phyloP scores from a whole-genome alignment of 805 yeast species.

The Zygoascus tannicola region DNA sequence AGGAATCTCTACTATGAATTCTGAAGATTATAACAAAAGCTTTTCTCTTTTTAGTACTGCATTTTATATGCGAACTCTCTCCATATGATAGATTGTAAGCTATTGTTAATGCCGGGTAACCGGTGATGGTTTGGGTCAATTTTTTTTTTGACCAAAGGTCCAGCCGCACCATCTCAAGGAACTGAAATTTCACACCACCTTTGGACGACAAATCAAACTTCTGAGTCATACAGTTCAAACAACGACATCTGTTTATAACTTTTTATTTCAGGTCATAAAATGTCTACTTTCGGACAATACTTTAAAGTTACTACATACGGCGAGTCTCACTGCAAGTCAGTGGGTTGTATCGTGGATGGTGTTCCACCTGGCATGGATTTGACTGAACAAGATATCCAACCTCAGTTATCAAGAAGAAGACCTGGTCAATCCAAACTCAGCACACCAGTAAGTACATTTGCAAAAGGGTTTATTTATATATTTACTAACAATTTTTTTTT shows the following conservation, averaged over 20 bases:
- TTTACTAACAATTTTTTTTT: background rate
- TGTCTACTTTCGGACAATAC: slow-evolving; percentile 66
- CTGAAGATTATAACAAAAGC: too few species aligned
- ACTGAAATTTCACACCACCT: background rate
- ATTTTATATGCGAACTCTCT: too few species aligned
- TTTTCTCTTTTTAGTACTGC: too few species aligned
- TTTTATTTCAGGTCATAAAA: too few species aligned
- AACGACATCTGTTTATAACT: too few species aligned
- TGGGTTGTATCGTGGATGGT: slow-evolving; percentile 97
- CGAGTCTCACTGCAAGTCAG: slow-evolving; percentile 94
- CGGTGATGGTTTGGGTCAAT: too few species aligned
- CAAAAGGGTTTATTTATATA: background rate
- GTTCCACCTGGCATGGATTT: slow-evolving; percentile 91
- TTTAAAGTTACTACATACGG: slow-evolving; percentile 88
- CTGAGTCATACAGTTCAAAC: too few species aligned
- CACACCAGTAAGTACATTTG: slow-evolving; percentile 48
- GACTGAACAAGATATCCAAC: slow-evolving; percentile 82
- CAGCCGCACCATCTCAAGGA: background rate
- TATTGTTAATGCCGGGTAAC: too few species aligned
- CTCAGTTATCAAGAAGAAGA: slow-evolving; percentile 92
- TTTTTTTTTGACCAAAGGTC: too few species aligned
- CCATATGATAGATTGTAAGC: too few species aligned
- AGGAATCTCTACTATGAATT: too few species aligned
- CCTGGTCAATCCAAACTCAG: slow-evolving; percentile 92
- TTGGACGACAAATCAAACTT: too few species aligned